These are phyloP conservation scores for Paecilomyces fulvus DNA, from an alignment of 2,329 filamentous ascomycete species.

Conservation along the genomic window DNA sequence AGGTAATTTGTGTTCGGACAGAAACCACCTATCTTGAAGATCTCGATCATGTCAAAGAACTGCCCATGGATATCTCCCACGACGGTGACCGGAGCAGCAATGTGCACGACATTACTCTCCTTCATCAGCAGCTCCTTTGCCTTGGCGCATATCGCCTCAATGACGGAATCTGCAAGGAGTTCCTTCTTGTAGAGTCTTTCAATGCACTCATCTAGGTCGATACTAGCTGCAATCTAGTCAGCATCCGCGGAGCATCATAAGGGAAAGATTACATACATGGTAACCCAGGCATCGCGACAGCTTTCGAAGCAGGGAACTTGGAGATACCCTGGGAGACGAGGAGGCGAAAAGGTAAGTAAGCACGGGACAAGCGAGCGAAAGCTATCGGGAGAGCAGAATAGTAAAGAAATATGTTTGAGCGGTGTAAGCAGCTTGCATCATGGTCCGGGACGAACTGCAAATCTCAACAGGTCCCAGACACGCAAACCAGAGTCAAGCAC, in stretches of 20 bases:
- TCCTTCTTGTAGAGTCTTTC: conserved; percentile 94
- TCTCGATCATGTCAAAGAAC: conserved; percentile 98
- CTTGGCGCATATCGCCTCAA: conserved; percentile 98
- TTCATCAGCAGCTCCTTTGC: conserved; percentile 98
- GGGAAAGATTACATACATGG: conserved; percentile 25
- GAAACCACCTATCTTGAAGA: conserved; percentile 95
- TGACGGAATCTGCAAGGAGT: conserved; percentile 90
- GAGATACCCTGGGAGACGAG: not conserved
- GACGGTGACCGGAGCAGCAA: conserved; percentile 88
- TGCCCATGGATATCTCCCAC: conserved; percentile 98
- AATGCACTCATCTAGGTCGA: conserved; percentile 98
- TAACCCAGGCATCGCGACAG: conserved; percentile 35
- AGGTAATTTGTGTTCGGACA: conserved; percentile 98
- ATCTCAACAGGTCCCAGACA: no score
- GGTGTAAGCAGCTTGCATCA: conserved; percentile 20
- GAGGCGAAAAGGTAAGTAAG: not conserved
- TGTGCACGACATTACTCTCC: conserved; percentile 98
- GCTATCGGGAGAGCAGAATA: conserved; percentile 5
- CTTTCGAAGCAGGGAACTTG: not conserved
- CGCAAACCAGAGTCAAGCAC: not conserved
- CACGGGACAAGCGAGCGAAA: conserved; percentile 1
- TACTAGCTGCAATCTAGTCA: conserved; percentile 58
- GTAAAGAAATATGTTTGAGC: conserved; percentile 13
- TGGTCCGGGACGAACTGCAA: conserved; percentile 10
- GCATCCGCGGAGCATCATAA: not conserved